Evolutionary conservation across 306 rosid species (phyloP).

Genomic region (Citrullus amarus): DNA sequence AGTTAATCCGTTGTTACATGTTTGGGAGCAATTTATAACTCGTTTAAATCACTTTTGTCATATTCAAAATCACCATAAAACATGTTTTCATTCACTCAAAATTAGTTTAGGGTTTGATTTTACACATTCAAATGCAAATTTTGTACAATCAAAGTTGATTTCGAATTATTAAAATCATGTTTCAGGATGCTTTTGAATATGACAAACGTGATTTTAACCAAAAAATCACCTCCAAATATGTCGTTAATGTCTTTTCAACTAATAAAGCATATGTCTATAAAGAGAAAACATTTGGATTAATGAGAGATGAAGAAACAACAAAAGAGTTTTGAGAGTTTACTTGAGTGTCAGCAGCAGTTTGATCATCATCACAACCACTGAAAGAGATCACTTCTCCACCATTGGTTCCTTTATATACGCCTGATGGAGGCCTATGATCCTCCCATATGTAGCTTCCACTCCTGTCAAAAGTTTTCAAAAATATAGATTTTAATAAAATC

Average conservation of each 20-base stretch:
- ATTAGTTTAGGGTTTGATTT: no score
- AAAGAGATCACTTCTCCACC: conserved; percentile 43
- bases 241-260: not conserved
- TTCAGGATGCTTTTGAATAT: not conserved
- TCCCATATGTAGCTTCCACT: conserved; percentile 32
- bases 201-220: no score
- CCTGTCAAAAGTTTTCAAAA: conserved; percentile 10
- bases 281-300: not conserved
- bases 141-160: no score
- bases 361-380: conserved; percentile 43
- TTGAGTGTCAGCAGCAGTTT: conserved; percentile 32
- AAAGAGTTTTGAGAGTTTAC: not conserved
- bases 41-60: no score
- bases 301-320: not conserved
- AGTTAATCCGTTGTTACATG: no score
- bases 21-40: no score
- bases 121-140: no score
- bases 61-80: no score
- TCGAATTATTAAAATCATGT: no score
- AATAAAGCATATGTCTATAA: not conserved
- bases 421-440: conserved; percentile 39
- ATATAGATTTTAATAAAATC: no score
- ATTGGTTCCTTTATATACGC: conserved; percentile 35
- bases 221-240: no score
- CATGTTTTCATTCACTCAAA: no score